Evolutionary conservation across 169 alveolate genomes (phyloP).

Genomic region (Cryptosporidium xiaoi): DNA sequence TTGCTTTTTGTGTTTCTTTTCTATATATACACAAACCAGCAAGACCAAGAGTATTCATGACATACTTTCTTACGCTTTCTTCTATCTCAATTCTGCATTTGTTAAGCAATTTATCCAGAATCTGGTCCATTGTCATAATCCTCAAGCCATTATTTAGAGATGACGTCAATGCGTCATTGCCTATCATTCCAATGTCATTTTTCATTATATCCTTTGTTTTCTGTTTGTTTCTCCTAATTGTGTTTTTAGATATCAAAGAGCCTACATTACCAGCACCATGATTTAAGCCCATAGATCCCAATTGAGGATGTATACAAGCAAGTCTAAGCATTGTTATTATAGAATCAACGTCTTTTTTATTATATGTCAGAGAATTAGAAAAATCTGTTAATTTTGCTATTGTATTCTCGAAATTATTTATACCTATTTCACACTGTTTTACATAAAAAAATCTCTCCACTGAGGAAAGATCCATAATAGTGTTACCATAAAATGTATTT

Average conservation of each 20-base stretch:
- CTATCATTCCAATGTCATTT: neutral
- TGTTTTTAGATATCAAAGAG: neutral
- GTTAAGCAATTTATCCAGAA: constrained; percentile 36
- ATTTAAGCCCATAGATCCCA: constrained; percentile 76
- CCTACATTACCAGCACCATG: neutral
- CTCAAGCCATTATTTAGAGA: constrained; percentile 50
- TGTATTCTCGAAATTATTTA: neutral
- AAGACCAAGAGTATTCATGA: constrained; percentile 63
- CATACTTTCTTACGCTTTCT: constrained; percentile 66
- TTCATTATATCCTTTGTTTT: neutral
- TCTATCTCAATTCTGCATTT: constrained; percentile 73
- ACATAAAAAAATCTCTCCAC: constrained; percentile 78
- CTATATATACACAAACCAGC: constrained; percentile 19
- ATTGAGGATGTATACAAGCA: constrained; percentile 80
- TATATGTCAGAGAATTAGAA: neutral
- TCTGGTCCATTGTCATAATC: constrained; percentile 72
- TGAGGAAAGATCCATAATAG: constrained; percentile 67
- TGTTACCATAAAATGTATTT: constrained; percentile 36
- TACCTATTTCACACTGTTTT: constrained; percentile 70
- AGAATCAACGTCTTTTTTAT: constrained; percentile 67
- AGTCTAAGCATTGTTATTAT: constrained; percentile 76
- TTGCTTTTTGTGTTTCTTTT: constrained; percentile 14
- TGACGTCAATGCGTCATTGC: neutral
- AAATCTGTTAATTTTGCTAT: neutral
- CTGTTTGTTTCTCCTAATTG: neutral